Conservation (phyloP, 768 basidiomycete genomes). For the Phlebiopsis gigantea region DNA sequence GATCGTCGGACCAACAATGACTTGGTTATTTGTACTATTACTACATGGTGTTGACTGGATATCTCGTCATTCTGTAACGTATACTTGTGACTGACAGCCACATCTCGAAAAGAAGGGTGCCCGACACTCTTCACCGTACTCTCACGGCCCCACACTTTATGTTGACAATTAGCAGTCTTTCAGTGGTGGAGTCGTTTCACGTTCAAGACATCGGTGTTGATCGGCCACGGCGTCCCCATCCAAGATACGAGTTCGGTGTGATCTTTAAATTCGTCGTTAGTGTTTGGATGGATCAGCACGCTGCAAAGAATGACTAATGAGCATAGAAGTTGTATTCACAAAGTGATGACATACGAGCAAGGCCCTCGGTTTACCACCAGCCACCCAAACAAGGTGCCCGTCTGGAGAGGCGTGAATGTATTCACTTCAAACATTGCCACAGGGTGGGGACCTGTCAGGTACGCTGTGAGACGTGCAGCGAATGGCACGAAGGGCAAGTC, state of each 20-base stretch:
- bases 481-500: background rate
- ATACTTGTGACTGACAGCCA: no score
- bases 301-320: constrained; percentile 28
- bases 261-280: constrained; percentile 47
- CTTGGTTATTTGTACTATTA: no score
- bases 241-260: constrained; percentile 61
- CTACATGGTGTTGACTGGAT: no score
- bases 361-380: constrained; percentile 64
- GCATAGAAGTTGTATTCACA: background rate
- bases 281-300: constrained; percentile 70
- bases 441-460: constrained; percentile 51
- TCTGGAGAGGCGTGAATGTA: constrained; percentile 61
- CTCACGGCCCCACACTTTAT: no score
- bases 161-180: no score
- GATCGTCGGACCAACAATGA: no score
- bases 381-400: constrained; percentile 65
- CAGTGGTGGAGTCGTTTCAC: no score
- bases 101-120: no score
- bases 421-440: constrained; percentile 72
- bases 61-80: no score
- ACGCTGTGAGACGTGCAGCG: background rate
- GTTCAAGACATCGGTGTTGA: constrained; percentile 39
- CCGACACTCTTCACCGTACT: no score
- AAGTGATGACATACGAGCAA: constrained; percentile 49
- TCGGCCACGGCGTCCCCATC: constrained; percentile 61